Base-by-base conservation (phyloP, 1,284 basidiomycete species). In the Albatrellus sp. region DNA sequence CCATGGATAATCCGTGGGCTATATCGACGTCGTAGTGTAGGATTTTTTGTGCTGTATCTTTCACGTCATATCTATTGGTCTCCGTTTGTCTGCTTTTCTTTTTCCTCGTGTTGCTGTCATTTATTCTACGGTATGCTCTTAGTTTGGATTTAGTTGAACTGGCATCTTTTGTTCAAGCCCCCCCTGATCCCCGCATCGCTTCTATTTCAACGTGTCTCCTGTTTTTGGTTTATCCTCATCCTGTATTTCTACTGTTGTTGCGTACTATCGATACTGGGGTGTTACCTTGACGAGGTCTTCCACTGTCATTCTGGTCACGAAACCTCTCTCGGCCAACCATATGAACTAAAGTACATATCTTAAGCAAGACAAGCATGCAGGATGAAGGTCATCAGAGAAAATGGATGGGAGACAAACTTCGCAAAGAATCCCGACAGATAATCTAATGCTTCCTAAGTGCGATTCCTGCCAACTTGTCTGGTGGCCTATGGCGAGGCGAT, bases 1-100 rank as follows among this genome's bases (percentile, higher is more conserved):
- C 72, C 30, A 57, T 69, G 47, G 84, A 87, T 5, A 77, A 74
- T 56, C 69, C 80, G 19, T 87, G 83, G 83, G 78, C 78, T 31
- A 75, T 85, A 51, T 77, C 68, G 57, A 72, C 69, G 54, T 60
- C 48, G 42, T 73, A 52, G 50, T 51, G 19, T 29, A 37, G 40
- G 40, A 31, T 31, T 30, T 31, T 36, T n/a, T 30, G 31, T 40
- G 39, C 33, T 30, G 13, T 37, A 29, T 42, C 37, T 46, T 40
- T 38, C 31, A 9, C 35, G 41, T 44, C 29, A 20, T 46, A 50
- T 55, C 54, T 53, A 49, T 45, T 53, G 53, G 52, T 53, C 54
- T 54, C 42, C 48, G 37, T 16, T 40, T 43, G 39, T 44, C 37
- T 50, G 32, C 40, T 51, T 36, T 41, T 52, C 53, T 52, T 52